phyloP scores from a whole-genome alignment of 176 grass and related monocot species.

The Olyra latifolia region DNA sequence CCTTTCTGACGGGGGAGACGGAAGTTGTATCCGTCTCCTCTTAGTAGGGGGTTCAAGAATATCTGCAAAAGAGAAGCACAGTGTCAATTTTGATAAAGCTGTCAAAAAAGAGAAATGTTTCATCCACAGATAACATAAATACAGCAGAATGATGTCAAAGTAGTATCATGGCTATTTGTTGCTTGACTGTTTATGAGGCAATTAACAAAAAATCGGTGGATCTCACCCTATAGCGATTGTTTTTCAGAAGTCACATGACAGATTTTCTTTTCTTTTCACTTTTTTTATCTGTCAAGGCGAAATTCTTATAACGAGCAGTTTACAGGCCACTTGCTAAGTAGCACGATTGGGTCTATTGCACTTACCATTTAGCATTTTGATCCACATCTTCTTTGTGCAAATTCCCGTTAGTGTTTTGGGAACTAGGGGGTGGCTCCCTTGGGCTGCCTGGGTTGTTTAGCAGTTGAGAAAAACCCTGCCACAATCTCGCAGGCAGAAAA shows the following conservation, averaged over 20 bases:
- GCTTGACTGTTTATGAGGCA: neutral
- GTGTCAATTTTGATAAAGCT: neutral
- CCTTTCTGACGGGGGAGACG: neutral
- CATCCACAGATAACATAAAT: neutral
- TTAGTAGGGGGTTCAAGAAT: conserved; percentile 5
- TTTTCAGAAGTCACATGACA: neutral
- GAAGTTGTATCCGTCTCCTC: conserved; percentile 1
- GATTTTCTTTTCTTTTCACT: neutral
- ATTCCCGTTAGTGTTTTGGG: conserved; percentile 55
- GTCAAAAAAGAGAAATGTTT: neutral
- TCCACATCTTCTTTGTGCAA: conserved; percentile 38
- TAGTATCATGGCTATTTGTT: neutral
- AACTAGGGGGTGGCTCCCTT: conserved; percentile 27
- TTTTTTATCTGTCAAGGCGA: neutral
- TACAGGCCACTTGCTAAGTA: neutral
- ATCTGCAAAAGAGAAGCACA: conserved; percentile 33
- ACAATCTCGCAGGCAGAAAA: conserved; percentile 51
- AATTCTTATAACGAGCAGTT: neutral
- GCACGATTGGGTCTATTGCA: conserved; percentile 19
- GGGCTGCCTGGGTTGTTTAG: conserved; percentile 53
- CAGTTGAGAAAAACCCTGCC: conserved; percentile 72
- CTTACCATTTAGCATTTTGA: conserved; percentile 59
- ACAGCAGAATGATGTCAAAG: neutral
- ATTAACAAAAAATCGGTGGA: neutral
- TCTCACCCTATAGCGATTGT: neutral